phyloP scores from a whole-genome alignment of 2,329 filamentous ascomycete species.

The Cladosporium sp. region DNA sequence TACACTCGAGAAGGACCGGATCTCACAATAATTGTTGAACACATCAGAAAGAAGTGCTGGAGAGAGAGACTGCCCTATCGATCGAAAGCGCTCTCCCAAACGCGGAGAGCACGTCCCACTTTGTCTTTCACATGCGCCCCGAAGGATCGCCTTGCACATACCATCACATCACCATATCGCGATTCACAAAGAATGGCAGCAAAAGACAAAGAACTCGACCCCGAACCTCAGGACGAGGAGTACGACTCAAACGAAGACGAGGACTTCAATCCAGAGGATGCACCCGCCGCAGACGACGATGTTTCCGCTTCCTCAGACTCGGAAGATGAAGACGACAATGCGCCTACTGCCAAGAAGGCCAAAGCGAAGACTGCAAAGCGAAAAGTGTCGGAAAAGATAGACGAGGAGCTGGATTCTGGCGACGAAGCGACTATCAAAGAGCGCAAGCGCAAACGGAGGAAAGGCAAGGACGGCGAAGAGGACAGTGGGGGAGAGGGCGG shows the following conservation, averaged over 20 bases:
- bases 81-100: background rate
- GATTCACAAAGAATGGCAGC: conserved; percentile 15
- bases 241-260: conserved; percentile 48
- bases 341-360: conserved; percentile 30
- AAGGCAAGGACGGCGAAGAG: conserved; percentile 38
- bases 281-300: conserved; percentile 29
- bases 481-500: conserved; percentile 50
- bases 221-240: conserved; percentile 32
- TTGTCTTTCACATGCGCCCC: conserved; percentile 4
- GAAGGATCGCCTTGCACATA: background rate
- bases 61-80: background rate
- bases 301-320: conserved; percentile 37
- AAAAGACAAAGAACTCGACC: conserved; percentile 15
- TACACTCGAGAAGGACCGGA: background rate
- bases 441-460: conserved; percentile 43
- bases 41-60: background rate
- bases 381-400: conserved; percentile 34
- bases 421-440: conserved; percentile 58
- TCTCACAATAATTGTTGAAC: background rate
- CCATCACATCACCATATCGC: background rate
- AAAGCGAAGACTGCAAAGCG: conserved; percentile 42
- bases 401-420: conserved; percentile 53
- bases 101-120: background rate
- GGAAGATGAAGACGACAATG: conserved; percentile 35
- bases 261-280: conserved; percentile 44